phyloP scores from a whole-genome alignment of 345 rosid genomes.

The Hibiscus syriacus region DNA sequence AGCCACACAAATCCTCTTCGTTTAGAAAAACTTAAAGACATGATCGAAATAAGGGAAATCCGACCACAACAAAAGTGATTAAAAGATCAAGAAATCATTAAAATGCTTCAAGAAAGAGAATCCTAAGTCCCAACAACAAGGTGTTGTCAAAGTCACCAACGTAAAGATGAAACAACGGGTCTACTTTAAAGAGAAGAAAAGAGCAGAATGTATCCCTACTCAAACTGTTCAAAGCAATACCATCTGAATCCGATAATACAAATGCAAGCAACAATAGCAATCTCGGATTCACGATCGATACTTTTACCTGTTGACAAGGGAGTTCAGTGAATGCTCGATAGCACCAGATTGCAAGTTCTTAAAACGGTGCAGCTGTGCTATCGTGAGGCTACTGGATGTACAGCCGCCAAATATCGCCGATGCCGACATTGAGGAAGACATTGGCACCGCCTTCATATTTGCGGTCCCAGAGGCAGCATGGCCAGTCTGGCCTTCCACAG shows the following conservation, averaged over 20 bases:
- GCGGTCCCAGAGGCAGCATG: constrained; percentile 30
- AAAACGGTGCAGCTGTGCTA: constrained; percentile 22
- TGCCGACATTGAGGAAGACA: constrained; percentile 18
- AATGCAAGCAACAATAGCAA: constrained; percentile 4
- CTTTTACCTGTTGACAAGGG: constrained; percentile 31
- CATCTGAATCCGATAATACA: constrained; percentile 4
- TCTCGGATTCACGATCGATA: not conserved
- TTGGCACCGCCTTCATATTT: constrained; percentile 30
- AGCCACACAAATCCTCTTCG: constrained; percentile 8
- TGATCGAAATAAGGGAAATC: not conserved
- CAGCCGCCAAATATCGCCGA: constrained; percentile 20
- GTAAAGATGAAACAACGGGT: not conserved
- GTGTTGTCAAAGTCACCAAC: constrained; percentile 15
- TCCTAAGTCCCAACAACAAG: not conserved
- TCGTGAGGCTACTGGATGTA: constrained; percentile 24
- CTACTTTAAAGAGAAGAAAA: not conserved
- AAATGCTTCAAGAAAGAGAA: constrained; percentile 3
- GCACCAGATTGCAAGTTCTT: too few relatives aligned
- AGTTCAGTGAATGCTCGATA: constrained; percentile 26
- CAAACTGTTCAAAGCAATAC: constrained; percentile 15
- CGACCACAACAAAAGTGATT: not conserved
- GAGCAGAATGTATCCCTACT: not conserved
- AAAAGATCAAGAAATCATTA: not conserved
- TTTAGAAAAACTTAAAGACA: constrained; percentile 12
- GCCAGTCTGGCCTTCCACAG: constrained; percentile 61